Evolutionary conservation across 805 yeast genomes (phyloP).

Genomic region (Starmerella gropengiesseri): DNA sequence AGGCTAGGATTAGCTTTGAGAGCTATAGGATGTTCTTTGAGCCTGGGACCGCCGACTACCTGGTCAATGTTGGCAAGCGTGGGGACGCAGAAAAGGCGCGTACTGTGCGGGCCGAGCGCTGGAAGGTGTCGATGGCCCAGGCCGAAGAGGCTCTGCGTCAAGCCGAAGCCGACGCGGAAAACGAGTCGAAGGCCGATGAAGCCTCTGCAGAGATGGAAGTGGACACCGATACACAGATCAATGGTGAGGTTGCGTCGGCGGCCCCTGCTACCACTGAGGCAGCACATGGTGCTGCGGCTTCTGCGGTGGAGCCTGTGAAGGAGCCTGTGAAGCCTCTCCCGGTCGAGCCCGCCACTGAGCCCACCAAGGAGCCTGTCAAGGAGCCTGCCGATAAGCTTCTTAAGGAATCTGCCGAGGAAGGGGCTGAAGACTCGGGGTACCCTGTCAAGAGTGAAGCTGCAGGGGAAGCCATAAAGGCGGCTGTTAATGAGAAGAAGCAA

Average conservation of each 20-base stretch:
- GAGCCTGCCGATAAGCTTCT: too few relatives aligned
- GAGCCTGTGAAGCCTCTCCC: too few relatives aligned
- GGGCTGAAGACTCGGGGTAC: too few relatives aligned
- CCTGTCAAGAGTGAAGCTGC: too few relatives aligned
- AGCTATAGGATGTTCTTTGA: constrained; percentile 76
- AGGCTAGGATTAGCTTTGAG: constrained; percentile 67
- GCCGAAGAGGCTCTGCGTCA: constrained; percentile 18
- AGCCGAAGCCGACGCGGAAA: constrained; percentile 18
- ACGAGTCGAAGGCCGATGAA: background rate
- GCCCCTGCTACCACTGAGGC: background rate
- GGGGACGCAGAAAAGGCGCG: constrained; percentile 9
- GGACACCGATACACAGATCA: background rate
- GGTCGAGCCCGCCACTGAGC: too few relatives aligned
- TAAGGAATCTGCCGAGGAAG: too few relatives aligned
- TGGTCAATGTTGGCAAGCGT: constrained; percentile 25
- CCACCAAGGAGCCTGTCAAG: too few relatives aligned
- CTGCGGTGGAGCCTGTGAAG: background rate
- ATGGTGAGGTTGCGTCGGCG: background rate
- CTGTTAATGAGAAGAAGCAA: too few relatives aligned
- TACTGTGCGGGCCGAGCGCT: constrained; percentile 14
- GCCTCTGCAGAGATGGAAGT: background rate
- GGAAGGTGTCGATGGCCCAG: constrained; percentile 15
- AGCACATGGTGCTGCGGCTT: background rate
- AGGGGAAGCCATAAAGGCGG: too few relatives aligned
- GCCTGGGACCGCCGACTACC: constrained; percentile 66